Percentiles rank a stretch among this genome's conserved stretches.
Conservation (phyloP, 805 yeast genomes). For the Candida hispaniensis region DNA sequence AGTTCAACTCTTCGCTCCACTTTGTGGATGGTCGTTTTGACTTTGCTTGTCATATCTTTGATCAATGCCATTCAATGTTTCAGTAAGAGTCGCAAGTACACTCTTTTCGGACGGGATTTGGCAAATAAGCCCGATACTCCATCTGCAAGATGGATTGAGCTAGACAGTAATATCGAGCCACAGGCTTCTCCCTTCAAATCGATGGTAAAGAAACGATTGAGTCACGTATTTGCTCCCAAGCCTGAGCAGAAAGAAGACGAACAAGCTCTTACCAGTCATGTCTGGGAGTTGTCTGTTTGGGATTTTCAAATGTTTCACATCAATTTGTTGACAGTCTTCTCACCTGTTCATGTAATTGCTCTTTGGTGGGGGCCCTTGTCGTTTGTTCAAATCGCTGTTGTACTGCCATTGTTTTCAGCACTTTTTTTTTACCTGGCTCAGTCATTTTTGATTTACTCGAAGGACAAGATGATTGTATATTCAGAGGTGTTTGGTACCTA, state of each 20-base stretch:
- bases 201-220: slow-evolving; percentile 2
- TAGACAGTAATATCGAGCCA: slow-evolving; percentile 5
- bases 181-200: slow-evolving; percentile 4
- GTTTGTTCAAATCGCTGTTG: slow-evolving; percentile 29
- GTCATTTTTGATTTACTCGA: slow-evolving; percentile 38
- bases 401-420: slow-evolving; percentile 31
- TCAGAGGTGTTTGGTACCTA: slow-evolving; percentile 56
- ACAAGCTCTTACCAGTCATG: neutral
- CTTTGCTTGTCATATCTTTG: slow-evolving; percentile 16
- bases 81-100: slow-evolving; percentile 18
- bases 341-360: slow-evolving; percentile 46
- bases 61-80: slow-evolving; percentile 18
- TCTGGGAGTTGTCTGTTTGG: slow-evolving; percentile 56
- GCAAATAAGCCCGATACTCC: slow-evolving; percentile 22
- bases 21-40: slow-evolving; percentile 6
- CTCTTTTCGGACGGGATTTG: slow-evolving; percentile 20
- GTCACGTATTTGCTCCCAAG: too few relatives aligned
- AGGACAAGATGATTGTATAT: slow-evolving; percentile 50
- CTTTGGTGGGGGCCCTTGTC: slow-evolving; percentile 33
- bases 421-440: slow-evolving; percentile 31
- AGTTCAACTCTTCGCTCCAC: slow-evolving; percentile 2
- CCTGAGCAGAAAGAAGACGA: slow-evolving; percentile 1
- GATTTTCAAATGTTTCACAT: slow-evolving; percentile 50
- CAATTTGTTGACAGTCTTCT: slow-evolving; percentile 41
- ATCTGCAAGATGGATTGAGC: slow-evolving; percentile 19